phyloP scores from a whole-genome alignment of 176 grass and related monocot genomes.

The bread wheat (Triticum aestivum) region DNA sequence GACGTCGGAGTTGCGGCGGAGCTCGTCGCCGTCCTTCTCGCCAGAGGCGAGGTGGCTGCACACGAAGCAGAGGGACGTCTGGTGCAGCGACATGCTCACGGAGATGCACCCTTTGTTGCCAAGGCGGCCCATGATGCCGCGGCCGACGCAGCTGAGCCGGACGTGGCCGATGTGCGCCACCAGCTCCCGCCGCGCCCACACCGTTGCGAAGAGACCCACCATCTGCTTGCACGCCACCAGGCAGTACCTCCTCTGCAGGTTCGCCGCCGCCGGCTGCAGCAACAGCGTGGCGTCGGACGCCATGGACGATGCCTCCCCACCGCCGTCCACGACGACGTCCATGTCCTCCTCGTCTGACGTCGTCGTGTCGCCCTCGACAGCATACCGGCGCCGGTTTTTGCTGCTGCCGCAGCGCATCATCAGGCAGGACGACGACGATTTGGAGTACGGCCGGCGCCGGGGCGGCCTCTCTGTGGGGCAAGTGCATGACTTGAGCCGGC shows the following conservation, averaged over 20 bases:
- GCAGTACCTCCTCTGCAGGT: constrained; percentile 42
- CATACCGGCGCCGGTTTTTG: constrained; percentile 24
- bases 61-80: constrained; percentile 82
- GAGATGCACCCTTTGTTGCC: constrained; percentile 98
- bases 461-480: constrained; percentile 33
- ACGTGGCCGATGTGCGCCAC: constrained; percentile 72
- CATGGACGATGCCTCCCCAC: not conserved
- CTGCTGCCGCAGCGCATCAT: constrained; percentile 47
- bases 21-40: constrained; percentile 94
- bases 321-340: constrained; percentile 11
- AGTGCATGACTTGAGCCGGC: constrained; percentile 63
- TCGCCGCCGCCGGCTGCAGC: not conserved
- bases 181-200: constrained; percentile 75
- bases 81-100: constrained; percentile 89
- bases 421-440: constrained; percentile 58
- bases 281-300: constrained; percentile 4
- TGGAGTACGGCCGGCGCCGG: constrained; percentile 31
- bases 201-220: constrained; percentile 87
- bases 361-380: constrained; percentile 32
- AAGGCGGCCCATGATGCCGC: constrained; percentile 88
- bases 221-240: constrained; percentile 85
- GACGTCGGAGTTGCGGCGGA: constrained; percentile 79
- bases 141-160: constrained; percentile 71
- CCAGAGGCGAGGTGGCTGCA: constrained; percentile 96
- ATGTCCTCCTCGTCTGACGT: constrained; percentile 44